Base-by-base conservation (phyloP, 129 eudicot genomes). In the sunflower (Helianthus annuus) region DNA sequence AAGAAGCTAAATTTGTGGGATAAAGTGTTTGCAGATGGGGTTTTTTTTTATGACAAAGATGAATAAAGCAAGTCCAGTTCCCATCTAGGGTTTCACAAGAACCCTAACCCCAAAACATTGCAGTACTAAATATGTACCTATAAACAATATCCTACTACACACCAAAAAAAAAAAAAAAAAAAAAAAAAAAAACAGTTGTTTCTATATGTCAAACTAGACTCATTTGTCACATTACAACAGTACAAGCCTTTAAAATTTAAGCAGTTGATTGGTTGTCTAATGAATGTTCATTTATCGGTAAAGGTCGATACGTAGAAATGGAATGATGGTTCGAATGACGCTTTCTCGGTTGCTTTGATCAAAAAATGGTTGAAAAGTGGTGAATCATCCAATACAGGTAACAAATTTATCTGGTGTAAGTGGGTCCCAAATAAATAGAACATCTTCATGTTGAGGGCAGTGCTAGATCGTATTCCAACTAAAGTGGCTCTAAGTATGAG, bases 51-150 rank as follows among this genome's bases (percentile, higher is more conserved):
- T 66, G 69, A 48, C 56, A 65, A 17, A 55, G 38, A 38, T 40
- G 38, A 63, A 71, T 67, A 55, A 70, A 72, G 73, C 27, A 22
- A 51, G 55, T 77, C 42, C 42, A 40, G 24, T 71, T 65, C 63
- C 63, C 68, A 45, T 71, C 78, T 55, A 71, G 82, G 72, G 82
- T 78, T 78, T 61, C 73, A 78, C 82, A 67, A 78, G 68, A 78
- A 78, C 82, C 78, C 82, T 65, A 65, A 53, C 29, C 69, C 82
- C 82, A 66, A 78, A 75, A 57, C 68, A 68, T 65, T 22, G 40
- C 15, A 24, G 72, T 66, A 66, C 68, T 57, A 61, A 11, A 22
- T 45, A 42, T 45, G 16, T 64, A 66, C 27, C 51, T 58, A 34
- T 76, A 57, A 29, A 16, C 10, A 5, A 57, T 48, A 48, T 15